Base-by-base conservation (phyloP, 306 rosid species). In the Rosa rugosa region DNA sequence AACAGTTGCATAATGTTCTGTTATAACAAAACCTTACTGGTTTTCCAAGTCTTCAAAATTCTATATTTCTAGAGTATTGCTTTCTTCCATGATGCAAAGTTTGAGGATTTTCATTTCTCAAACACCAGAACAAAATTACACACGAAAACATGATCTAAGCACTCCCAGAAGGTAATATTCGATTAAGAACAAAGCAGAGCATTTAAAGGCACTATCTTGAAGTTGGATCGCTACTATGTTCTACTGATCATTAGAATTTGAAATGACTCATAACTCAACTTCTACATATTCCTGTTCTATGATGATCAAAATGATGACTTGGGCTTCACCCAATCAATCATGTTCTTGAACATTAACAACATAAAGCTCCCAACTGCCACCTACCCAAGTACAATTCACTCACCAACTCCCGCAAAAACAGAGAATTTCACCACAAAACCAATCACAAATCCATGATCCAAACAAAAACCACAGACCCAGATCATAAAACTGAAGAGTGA, bases 391-490 rank as follows among this genome's bases (percentile, higher is more conserved):
- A 42, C 3, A 73, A 56, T 54, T 23, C 2, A 59, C 27, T 10
- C 42, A 45, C 62, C 69, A 31, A 57, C 5, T 57, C 22, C 22
- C 23, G 17, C 57, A 5, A 72, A 74, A 60, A 11, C 40, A 38
- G 56, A 18, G 2, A 23, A 54, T 46, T 31, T 71, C n/a, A 17
- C 62, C 38, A 17, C 8, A 72, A 63, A 73, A 11, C 44, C 23
- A 56, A 65, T 47, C 59, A 75, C 20, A 69, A 1, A 11, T 18
- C 42, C 9, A 70, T 44, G 60, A 75, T 75, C 68, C 34, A 11
- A 67, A 23, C 27, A 23, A 27, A 62, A 11, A 66, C 46, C 12
- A 68, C 16, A 76, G 27, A 56, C 79, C 60, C 67, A 73, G 68
- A 78, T 53, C 40, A 45, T 8, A 16, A 18, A 66, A 70, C 13